Base-by-base conservation (phyloP, 371 early-diverging fungal genomes). In the Mortierella sp. region DNA sequence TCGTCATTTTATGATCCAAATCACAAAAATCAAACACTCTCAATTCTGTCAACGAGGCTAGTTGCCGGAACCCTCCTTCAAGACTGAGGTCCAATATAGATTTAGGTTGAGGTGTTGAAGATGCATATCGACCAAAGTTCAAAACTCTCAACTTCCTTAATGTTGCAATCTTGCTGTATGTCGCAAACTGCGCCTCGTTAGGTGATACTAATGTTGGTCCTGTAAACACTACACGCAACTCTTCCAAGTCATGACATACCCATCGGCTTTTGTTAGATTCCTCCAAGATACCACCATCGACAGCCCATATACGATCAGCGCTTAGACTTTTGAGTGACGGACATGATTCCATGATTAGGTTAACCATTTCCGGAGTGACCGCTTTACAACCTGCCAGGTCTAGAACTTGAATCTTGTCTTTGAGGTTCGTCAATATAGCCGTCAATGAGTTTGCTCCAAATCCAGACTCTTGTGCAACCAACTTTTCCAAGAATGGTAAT, bases 1-100 rank as follows among this genome's bases (percentile, higher is more conserved):
- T 78, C 28, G 66, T 66, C 68, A 73, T 22, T 26, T 30, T 62
- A 26, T 78, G 73, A 35, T 57, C 8, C 73, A 72, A 67, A 18
- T 69, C 62, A 62, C 68, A 64, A 52, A 78, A 78, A 24, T 69
- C 73, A 78, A 78, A 68, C 62, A 69, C 78, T 35, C 43, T 32
- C 58, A 78, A 52, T 51, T 78, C 66, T 9, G 16, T 62, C 64
- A 78, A 22, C 10, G 37, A 2, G 1, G 30, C 62, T 26, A 78
- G 32, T 35, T 62, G 62, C 1, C 43, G 59, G 1, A 78, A n/a
- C 22, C 78, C 78, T 35, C 45, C 51, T 22, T 40, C 45, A 32
- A 78, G 73, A 62, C 66, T 73, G 20, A 78, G 64, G n/a, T 78
- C 66, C 45, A 78, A 28, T 2, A 69, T 47, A 3, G 72, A 72